Base-by-base conservation (phyloP, 1,139 yeast genomes). In the Hansenula lynferdii region DNA sequence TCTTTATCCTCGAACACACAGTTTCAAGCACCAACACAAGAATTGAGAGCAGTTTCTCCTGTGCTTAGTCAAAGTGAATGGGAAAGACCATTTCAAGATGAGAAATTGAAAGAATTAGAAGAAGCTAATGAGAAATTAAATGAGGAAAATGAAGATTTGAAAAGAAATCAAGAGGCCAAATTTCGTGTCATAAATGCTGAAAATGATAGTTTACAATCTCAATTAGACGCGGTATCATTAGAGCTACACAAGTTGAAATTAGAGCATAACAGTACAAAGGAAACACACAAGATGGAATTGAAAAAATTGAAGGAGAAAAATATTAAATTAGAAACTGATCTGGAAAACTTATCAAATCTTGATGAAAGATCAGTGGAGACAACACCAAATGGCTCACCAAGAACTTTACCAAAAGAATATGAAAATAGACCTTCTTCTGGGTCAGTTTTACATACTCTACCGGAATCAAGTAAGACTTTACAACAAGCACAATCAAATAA, bases 191-290 rank as follows among this genome's bases (percentile, higher is more conserved):
- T 34, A n/a, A 18, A 17, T 22, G 18, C n/a, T 10, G 31, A 33
- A 8, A 27, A 31, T 25, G 42, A 40, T 21, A 30, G 31, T 4
- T 35, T 43, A 12, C 36, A 42, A 23, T 19, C 40, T 14, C 34
- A 42, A 14, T 15, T 40, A 6, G 45, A 42, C 23, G 27, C 42
- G 6, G 26, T 42, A 18, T 29, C 36, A 1, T 45, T 49, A 26
- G 48, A 48, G 17, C 27, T 47, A 18, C 45, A 44, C 15, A 47
- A 45, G 22, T 30, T 50, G 27, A 50, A 45, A 32, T 39, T 50
- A 2, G 34, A 49, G 8, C 40, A 47, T 24, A 48, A 47, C 30
- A 45, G 49, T 19, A 31, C 34, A 4, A 35, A 42, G 22, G 51
- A 47, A 24, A 38, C 41, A 18, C 50, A 48, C 34, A 42, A 41